phyloP scores from a whole-genome alignment of 75 land plant species.

The Isoetes taiwanensis region DNA sequence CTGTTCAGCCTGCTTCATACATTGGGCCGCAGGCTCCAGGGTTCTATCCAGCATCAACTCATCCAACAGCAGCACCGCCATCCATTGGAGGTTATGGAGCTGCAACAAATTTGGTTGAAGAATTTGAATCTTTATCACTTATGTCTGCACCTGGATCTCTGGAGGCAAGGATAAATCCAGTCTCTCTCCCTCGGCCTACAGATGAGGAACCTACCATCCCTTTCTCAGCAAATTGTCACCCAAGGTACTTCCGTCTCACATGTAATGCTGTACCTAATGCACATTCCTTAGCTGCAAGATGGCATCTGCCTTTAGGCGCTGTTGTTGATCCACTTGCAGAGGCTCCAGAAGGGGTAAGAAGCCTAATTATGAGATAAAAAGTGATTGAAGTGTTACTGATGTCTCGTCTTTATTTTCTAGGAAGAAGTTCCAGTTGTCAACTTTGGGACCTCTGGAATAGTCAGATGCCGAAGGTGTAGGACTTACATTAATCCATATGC shows the following conservation, averaged over 20 bases:
- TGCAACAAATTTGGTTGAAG: constrained; percentile 54
- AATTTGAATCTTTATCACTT: constrained; percentile 70
- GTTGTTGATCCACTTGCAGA: constrained; percentile 92
- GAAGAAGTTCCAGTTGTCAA: constrained; percentile 88
- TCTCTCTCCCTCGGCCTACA: constrained; percentile 62
- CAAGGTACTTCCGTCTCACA: constrained; percentile 69
- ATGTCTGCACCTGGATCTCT: constrained; percentile 64
- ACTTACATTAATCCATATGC: constrained; percentile 93
- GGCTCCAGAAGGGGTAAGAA: constrained; percentile 61
- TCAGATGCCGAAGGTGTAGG: constrained; percentile 88
- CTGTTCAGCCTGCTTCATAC: too few species aligned
- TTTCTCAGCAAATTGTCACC: constrained; percentile 49
- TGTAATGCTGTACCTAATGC: constrained; percentile 81
- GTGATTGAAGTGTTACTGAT: neutral
- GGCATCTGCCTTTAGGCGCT: constrained; percentile 98
- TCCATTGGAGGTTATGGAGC: constrained; percentile 11
- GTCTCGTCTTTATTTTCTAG: constrained; percentile 23
- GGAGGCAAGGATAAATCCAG: constrained; percentile 48
- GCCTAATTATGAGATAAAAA: neutral
- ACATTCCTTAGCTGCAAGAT: constrained; percentile 72
- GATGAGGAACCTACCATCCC: constrained; percentile 33
- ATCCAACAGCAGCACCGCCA: too few species aligned
- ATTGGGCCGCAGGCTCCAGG: too few species aligned
- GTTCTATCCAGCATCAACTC: too few species aligned
- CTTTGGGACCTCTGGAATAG: constrained; percentile 63